Percentiles rank a stretch among this genome's conserved stretches.
Conservation (phyloP, 495 filamentous ascomycete species). For the Sordaria brevicollis region DNA sequence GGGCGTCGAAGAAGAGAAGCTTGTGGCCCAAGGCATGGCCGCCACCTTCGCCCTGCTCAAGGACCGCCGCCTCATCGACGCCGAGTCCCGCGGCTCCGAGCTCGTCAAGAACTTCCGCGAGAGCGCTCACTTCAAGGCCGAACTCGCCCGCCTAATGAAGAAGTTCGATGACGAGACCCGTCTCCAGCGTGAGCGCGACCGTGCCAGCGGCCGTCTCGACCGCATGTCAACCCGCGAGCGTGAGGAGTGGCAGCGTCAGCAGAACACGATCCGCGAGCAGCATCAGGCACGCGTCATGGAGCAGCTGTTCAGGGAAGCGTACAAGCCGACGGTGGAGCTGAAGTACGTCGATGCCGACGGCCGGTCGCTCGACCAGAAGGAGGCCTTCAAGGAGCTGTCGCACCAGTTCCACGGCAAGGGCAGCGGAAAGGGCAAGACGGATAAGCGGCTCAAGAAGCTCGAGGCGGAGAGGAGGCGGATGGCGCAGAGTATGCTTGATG, state of each 20-base stretch:
- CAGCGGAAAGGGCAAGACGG: constrained; percentile 94
- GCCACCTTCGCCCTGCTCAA: constrained; percentile 71
- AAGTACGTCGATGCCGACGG: constrained; percentile 86
- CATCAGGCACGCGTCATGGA: constrained; percentile 69
- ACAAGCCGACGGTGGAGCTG: constrained; percentile 81
- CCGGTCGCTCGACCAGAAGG: constrained; percentile 77
- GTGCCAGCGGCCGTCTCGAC: constrained; percentile 69
- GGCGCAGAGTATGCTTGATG: constrained; percentile 71
- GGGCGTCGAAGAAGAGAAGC: constrained; percentile 78
- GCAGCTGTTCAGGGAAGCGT: constrained; percentile 74
- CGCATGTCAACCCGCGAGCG: constrained; percentile 80
- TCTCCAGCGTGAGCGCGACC: constrained; percentile 78
- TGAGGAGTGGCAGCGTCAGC: constrained; percentile 77
- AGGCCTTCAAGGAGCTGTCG: constrained; percentile 81
- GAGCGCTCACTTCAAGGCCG: constrained; percentile 68
- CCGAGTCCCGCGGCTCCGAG: constrained; percentile 45
- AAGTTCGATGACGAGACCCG: constrained; percentile 70
- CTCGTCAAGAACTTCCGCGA: constrained; percentile 61
- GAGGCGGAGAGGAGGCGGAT: constrained; percentile 85
- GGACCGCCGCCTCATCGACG: constrained; percentile 68
- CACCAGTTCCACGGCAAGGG: constrained; percentile 99
- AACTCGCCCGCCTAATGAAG: constrained; percentile 62
- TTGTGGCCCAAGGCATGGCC: constrained; percentile 65
- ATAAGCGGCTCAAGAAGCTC: constrained; percentile 94
- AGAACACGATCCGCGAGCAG: constrained; percentile 80